These are phyloP conservation scores for Dictyostelium intermedium DNA, from an alignment of 78 protist species.

Conservation along the genomic window DNA sequence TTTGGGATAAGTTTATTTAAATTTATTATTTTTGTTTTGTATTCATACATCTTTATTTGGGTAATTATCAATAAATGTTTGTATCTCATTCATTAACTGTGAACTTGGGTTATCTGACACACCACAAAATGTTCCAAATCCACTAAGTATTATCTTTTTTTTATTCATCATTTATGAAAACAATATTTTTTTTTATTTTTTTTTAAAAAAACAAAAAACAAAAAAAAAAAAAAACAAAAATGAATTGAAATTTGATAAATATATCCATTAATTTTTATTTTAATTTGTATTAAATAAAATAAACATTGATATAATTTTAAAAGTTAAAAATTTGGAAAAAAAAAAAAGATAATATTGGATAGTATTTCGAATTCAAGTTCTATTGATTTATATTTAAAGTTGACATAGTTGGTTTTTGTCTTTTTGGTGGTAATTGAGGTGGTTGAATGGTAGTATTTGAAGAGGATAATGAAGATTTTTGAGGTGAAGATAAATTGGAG, in stretches of 20 bases:
- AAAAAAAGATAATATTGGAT: background rate
- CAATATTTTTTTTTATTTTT: no score
- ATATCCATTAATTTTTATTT: no score
- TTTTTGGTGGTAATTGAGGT: slow-evolving; percentile 31
- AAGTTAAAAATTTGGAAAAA: background rate
- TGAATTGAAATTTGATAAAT: no score
- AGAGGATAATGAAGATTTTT: background rate
- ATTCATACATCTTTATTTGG: background rate
- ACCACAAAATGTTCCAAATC: background rate
- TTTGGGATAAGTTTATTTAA: background rate
- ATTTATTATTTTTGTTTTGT: background rate
- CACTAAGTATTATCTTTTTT: background rate
- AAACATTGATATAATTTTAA: no score
- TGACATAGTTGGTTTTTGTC: slow-evolving; percentile 16
- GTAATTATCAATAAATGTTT: background rate
- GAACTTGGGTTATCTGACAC: background rate
- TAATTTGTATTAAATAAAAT: no score
- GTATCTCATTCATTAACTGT: background rate
- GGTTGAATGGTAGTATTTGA: background rate
- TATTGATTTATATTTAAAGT: background rate
- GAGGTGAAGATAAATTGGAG: background rate
- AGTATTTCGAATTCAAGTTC: no score
- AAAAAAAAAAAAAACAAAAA: no score
- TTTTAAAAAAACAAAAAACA: no score
- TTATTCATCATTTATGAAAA: background rate